Base-by-base conservation (phyloP, 129 eudicot species). In the Pittosporum tobira region DNA sequence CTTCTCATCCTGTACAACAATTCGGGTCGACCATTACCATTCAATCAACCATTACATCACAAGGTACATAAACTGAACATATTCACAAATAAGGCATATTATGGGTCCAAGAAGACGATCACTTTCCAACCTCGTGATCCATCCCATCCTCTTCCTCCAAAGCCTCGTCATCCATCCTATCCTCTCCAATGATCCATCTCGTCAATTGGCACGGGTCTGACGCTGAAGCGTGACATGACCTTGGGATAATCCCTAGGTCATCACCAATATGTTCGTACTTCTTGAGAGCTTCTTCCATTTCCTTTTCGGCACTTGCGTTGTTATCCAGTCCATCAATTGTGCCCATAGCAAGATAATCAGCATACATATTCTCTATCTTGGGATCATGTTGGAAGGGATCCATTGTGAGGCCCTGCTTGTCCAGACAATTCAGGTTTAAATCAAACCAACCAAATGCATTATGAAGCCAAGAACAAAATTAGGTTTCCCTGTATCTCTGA, bases 161-260 rank as follows among this genome's bases (percentile, higher is more conserved):
- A n/a, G n/a, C n/a, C n/a, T n/a, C n/a, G n/a, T n/a, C n/a, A n/a
- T n/a, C n/a, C 48, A 84, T 4, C 68, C 72, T 70, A 15, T 78
- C 80, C 76, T 82, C 94, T 34, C 97, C 95, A 37, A 85, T 72
- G 69, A 89, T 80, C 89, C 87, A 86, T 57, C 95, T 73, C 1
- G 97, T 90, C 67, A 85, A 65, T 47, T 82, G 95, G 46, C 80
- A 77, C 2, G 97, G 87, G 69, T 85, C 95, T 27, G 46, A 46
- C 10, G 78, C 84, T 50, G 76, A 60, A 44, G 80, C 83, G 59
- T 58, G 75, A 44, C 82, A 83, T 0, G 84, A 59, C 65, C 72
- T 80, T 24, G 94, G 87, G 57, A 78, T 51, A 51, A 85, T 77
- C 65, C 97, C 97, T 40, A 90, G 95, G 75, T 90, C 89, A 5